A percentile compares a stretch with the other conserved stretches of the same genome.
These are phyloP conservation scores for Hondaea fermentalgiana DNA, from an alignment of 108 stramenopile genomes.

Conservation along the genomic window DNA sequence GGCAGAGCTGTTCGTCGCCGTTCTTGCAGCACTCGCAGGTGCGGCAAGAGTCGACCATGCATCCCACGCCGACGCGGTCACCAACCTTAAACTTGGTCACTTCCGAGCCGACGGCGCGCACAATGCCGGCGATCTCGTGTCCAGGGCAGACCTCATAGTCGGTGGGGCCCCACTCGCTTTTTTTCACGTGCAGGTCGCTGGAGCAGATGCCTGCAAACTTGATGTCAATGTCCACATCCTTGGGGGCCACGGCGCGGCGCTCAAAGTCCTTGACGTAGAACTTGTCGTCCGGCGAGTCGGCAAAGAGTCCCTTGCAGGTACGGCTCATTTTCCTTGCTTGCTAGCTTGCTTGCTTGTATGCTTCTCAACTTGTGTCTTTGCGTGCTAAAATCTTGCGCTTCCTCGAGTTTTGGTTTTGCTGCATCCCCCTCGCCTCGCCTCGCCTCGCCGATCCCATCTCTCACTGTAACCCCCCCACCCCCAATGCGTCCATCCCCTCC, in stretches of 20 bases:
- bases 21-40: constrained; percentile 46
- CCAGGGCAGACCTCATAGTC: constrained; percentile 29
- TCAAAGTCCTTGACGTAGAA: constrained; percentile 1
- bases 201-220: constrained; percentile 56
- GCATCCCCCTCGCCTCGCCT: not conserved
- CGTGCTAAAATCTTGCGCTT: not conserved
- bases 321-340: not conserved
- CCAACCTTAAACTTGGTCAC: constrained; percentile 58
- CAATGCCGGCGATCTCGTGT: constrained; percentile 48
- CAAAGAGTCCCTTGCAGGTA: not conserved
- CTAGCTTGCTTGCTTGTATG: not conserved
- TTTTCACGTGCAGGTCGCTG: constrained; percentile 47
- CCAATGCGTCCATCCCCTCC: too few relatives aligned
- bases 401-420: not conserved
- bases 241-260: not conserved
- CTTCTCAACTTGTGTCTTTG: not conserved
- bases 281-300: not conserved
- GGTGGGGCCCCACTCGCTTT: constrained; percentile 15
- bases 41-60: constrained; percentile 52
- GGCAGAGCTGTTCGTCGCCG: constrained; percentile 48
- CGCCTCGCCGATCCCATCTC: too few relatives aligned
- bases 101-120: constrained; percentile 39
- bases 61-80: constrained; percentile 59
- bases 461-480: too few relatives aligned
- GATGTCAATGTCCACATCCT: constrained; percentile 37